These are phyloP conservation scores for Venturia nashicola DNA, from an alignment of 2,329 filamentous ascomycete genomes.

Conservation along the genomic window DNA sequence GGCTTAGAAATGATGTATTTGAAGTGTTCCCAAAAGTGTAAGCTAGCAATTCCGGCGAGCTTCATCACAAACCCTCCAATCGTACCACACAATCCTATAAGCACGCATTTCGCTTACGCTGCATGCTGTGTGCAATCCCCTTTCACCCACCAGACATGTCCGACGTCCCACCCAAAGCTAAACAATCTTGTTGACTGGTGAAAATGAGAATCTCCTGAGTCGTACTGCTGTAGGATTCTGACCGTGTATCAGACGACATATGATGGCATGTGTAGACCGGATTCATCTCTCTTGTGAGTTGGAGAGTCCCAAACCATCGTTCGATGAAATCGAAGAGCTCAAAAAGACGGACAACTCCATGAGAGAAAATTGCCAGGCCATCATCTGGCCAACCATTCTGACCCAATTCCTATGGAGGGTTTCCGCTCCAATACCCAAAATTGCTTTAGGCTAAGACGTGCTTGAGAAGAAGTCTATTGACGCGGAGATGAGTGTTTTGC, in stretches of 20 bases:
- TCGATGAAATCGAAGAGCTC: neutral
- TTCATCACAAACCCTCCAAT: neutral
- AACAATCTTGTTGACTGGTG: neutral
- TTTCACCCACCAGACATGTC: neutral
- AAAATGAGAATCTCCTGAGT: neutral
- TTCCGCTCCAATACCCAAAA: constrained; percentile 1
- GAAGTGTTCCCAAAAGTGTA: neutral
- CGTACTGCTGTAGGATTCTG: neutral
- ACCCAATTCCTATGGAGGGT: neutral
- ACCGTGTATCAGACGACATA: neutral
- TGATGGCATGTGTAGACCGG: neutral
- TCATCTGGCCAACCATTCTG: neutral
- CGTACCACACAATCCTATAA: neutral
- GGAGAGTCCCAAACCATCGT: neutral
- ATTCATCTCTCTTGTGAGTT: neutral
- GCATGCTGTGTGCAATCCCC: neutral
- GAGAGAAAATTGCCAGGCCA: neutral
- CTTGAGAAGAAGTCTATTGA: neutral
- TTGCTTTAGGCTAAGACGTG: neutral
- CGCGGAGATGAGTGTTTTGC: neutral
- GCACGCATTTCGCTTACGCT: neutral
- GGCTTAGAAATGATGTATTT: no score
- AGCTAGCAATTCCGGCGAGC: neutral
- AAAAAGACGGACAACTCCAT: neutral
- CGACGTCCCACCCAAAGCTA: neutral